A percentile compares a stretch with the other conserved stretches of the same genome.
Conservation (phyloP, 805 yeast genomes). For the Metschnikowia lunata region DNA sequence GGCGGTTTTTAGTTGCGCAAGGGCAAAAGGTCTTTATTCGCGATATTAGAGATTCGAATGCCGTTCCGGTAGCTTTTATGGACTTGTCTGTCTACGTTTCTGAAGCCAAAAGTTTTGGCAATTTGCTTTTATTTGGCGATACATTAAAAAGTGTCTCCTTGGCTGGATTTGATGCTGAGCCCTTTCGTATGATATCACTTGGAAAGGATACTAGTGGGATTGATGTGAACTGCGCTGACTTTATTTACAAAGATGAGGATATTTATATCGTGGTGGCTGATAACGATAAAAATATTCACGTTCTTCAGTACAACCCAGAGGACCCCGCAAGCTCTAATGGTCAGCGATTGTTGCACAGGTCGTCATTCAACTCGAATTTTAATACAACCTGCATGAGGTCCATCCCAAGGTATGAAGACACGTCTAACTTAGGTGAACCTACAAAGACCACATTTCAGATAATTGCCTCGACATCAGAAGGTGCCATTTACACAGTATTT, state of each 20-base stretch:
- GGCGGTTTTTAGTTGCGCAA: conserved; percentile 77
- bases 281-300: conserved; percentile 57
- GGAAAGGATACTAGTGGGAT: conserved; percentile 68
- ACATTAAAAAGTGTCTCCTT: conserved; percentile 70
- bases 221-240: conserved; percentile 71
- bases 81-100: conserved; percentile 79
- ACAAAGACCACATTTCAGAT: conserved; percentile 47
- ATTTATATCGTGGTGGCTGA: conserved; percentile 67
- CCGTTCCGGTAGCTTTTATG: conserved; percentile 89
- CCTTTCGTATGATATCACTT: conserved; percentile 74
- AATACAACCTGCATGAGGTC: conserved; percentile 51
- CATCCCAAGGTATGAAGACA: conserved; percentile 35
- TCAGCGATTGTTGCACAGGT: conserved; percentile 61
- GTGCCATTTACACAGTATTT: conserved; percentile 66
- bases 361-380: conserved; percentile 68
- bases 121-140: conserved; percentile 79
- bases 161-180: conserved; percentile 91
- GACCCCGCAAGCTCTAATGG: conserved; percentile 82
- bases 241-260: conserved; percentile 66
- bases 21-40: conserved; percentile 81
- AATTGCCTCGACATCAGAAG: conserved; percentile 74
- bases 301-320: conserved; percentile 87
- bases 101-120: conserved; percentile 79
- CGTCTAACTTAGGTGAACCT: conserved; percentile 26
- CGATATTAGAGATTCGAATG: conserved; percentile 81